These are phyloP conservation scores for Suillus spraguei DNA, from an alignment of 768 basidiomycete species.

Conservation along the genomic window DNA sequence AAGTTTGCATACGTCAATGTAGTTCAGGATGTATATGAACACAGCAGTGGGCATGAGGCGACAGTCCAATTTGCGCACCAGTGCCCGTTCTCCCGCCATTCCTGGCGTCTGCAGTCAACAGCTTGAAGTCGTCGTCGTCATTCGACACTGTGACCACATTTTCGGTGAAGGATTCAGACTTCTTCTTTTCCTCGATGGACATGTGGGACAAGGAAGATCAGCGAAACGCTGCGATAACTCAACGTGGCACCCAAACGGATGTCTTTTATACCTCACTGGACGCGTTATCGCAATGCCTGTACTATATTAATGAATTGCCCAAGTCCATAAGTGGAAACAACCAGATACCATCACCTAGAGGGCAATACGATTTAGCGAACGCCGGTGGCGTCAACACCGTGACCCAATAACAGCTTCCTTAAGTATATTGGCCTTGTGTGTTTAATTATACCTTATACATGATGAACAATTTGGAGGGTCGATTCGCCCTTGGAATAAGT, in stretches of 20 bases:
- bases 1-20: constrained; percentile 24
- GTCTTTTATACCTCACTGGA: constrained; percentile 7
- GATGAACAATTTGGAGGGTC: neutral
- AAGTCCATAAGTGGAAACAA: neutral
- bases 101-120: constrained; percentile 18
- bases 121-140: constrained; percentile 15
- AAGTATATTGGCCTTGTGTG: neutral
- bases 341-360: neutral
- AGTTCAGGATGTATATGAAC: constrained; percentile 29
- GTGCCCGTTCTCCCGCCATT: constrained; percentile 22
- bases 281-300: neutral
- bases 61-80: constrained; percentile 30
- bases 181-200: constrained; percentile 15
- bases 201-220: constrained; percentile 9
- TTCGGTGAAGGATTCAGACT: constrained; percentile 14
- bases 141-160: no score
- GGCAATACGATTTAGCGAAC: neutral
- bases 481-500: neutral
- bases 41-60: constrained; percentile 31
- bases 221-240: neutral
- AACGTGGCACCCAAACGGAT: neutral
- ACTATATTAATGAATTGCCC: neutral
- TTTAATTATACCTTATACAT: neutral
- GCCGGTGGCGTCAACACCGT: neutral
- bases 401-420: neutral